These are phyloP conservation scores for Furculomyces boomerangus DNA, from an alignment of 371 early-diverging fungal genomes.

Conservation along the genomic window DNA sequence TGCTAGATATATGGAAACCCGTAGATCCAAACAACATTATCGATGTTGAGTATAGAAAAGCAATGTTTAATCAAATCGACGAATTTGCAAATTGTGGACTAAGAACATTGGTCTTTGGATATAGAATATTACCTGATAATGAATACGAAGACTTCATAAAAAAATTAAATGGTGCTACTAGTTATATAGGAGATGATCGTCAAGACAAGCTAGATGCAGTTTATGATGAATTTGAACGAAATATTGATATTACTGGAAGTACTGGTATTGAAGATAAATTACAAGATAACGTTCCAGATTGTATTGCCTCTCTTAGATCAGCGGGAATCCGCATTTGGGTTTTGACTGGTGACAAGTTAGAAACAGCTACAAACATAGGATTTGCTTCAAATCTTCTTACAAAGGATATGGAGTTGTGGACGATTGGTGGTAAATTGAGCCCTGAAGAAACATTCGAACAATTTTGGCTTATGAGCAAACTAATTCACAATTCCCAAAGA, in stretches of 20 bases:
- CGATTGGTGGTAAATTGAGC: slow-evolving; percentile 31
- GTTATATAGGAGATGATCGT: slow-evolving; percentile 44
- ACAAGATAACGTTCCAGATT: slow-evolving; percentile 89
- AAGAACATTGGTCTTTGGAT: slow-evolving; percentile 77
- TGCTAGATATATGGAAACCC: slow-evolving; percentile 26
- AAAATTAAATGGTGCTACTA: slow-evolving; percentile 48
- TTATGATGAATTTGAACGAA: slow-evolving; percentile 57
- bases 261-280: slow-evolving; percentile 98
- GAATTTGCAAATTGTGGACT: slow-evolving; percentile 64
- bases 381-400: slow-evolving; percentile 71
- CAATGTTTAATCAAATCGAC: slow-evolving; percentile 46
- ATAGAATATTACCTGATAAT: slow-evolving; percentile 37
- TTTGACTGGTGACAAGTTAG: slow-evolving; percentile 98
- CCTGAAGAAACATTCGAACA: slow-evolving; percentile 23
- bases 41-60: slow-evolving; percentile 28
- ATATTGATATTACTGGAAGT: slow-evolving; percentile 71
- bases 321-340: slow-evolving; percentile 98
- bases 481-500: slow-evolving; percentile 8
- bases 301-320: slow-evolving; percentile 60
- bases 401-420: slow-evolving; percentile 50
- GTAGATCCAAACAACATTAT: slow-evolving; percentile 15
- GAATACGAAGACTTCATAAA: slow-evolving; percentile 50
- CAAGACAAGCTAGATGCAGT: slow-evolving; percentile 47
- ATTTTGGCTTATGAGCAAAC: slow-evolving; percentile 26
- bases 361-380: slow-evolving; percentile 97